Evolutionary conservation across 805 yeast genomes (phyloP).

Genomic region (Saccharomycopsis sp.): DNA sequence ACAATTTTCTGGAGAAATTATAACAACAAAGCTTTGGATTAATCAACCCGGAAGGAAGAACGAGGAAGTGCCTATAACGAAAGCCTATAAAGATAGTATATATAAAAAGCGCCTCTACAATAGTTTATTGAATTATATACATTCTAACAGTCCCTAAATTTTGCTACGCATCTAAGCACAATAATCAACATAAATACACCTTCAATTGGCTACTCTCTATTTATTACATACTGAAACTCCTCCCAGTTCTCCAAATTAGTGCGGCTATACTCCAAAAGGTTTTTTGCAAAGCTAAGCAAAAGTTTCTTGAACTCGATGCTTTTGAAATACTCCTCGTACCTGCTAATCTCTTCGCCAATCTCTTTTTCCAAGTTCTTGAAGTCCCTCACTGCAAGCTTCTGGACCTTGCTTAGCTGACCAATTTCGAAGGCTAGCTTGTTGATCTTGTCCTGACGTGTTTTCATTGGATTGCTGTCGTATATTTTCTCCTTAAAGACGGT

Average conservation of each 20-base stretch:
- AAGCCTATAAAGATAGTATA: no score
- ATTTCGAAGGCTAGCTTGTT: conserved; percentile 17
- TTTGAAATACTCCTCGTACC: conserved; percentile 16
- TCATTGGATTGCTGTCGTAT: conserved; percentile 21
- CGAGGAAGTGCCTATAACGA: no score
- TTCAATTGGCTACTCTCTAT: not conserved
- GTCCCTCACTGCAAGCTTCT: conserved; percentile 12
- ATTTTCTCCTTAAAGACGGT: conserved; percentile 20
- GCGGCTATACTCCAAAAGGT: conserved; percentile 12
- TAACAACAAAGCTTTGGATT: no score
- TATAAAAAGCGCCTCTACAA: no score
- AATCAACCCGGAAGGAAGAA: no score
- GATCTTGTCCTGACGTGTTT: conserved; percentile 18
- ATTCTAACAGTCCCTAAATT: no score
- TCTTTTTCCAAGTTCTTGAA: conserved; percentile 13
- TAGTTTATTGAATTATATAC: no score
- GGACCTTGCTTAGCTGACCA: conserved; percentile 14
- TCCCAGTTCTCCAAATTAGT: conserved; percentile 21
- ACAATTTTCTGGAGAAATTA: not conserved
- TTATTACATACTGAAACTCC: conserved; percentile 9
- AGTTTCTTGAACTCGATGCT: conserved; percentile 18
- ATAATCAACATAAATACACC: no score
- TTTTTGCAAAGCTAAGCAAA: conserved; percentile 7
- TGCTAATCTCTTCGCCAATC: conserved; percentile 10
- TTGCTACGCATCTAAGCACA: not conserved